Evolutionary conservation across 805 yeast species (phyloP), one percentile per base, ranked within the genome.

Genomic region (Pichia manshurica): DNA sequence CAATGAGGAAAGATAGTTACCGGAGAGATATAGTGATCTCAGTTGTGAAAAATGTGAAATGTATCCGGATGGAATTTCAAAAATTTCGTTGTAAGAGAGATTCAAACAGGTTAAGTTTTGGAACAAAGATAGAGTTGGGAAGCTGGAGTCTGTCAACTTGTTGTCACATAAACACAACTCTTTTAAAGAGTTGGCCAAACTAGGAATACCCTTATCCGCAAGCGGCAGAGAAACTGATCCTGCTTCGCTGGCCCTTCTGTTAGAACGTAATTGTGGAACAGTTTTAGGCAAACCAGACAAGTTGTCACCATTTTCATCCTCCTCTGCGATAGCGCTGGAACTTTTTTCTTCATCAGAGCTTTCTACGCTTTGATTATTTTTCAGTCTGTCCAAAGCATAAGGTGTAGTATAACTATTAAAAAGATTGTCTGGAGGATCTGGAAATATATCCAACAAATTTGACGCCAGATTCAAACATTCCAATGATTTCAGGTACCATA

Each of bases 51-150:
- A 67, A 39, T 82, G 73, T 28, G 78, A 65, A 12, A 87, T 61
- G 2, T 81, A 78, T n/a, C 95, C 87, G 17, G 71, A 65, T 0
- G 96, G 95, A 23, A 91, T 78, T 56, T 91, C 98, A 32, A 83
- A 67, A 29, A 93, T 65, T 53, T 82, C 90, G 59, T 93, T 93
- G 64, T 91, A 91, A 0, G 96, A 79, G 47, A 93, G 63, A 56
- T 91, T 89, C 55, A 93, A 69, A 1, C 74, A 62, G 49, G 75
- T 77, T 53, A 93, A 65, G 43, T 81, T 77, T 1, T 68, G 61
- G 52, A 87, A 74, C 42, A 74, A 66, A 5, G 86, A 75, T 29
- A 93, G 68, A 3, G 78, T 72, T 46, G 83, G 84, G 65, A 90
- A 82, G 50, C 82, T 78, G 5, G 83, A 84, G 59, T 91, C 96